A percentile compares a stretch with the other conserved stretches of the same genome.
phyloP scores from a whole-genome alignment of 2,329 filamentous ascomycete genomes.

The Aspergillus bombycis region DNA sequence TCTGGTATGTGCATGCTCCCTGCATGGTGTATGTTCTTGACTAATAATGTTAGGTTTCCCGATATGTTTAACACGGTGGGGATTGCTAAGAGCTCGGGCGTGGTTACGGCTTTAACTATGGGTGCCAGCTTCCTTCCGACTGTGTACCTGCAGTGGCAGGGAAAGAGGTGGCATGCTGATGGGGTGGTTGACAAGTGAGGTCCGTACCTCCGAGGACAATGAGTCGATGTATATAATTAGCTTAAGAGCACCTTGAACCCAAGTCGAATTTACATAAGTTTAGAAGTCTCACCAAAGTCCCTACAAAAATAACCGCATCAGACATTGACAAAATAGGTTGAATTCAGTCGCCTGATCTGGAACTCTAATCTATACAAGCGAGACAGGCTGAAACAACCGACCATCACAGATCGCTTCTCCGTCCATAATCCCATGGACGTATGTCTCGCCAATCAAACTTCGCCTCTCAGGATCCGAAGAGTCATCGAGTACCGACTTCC shows the following conservation, averaged over 20 bases:
- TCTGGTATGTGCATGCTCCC: slow-evolving; percentile 29
- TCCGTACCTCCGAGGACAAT: not conserved
- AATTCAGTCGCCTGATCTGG: no score
- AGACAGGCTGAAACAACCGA: not conserved
- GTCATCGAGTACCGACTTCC: not conserved
- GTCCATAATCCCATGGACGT: not conserved
- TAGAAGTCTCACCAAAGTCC: not conserved
- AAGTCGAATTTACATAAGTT: not conserved
- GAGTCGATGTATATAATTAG: not conserved
- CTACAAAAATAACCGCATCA: no score
- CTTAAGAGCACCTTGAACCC: not conserved
- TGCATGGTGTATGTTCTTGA: not conserved
- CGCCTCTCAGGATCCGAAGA: not conserved
- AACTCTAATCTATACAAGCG: not conserved
- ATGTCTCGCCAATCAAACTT: not conserved
- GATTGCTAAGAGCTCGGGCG: slow-evolving; percentile 31
- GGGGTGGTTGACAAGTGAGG: not conserved
- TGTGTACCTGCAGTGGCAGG: slow-evolving; percentile 29
- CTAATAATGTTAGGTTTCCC: slow-evolving; percentile 28
- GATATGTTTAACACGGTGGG: slow-evolving; percentile 38
- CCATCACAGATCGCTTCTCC: not conserved
- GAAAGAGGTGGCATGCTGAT: slow-evolving; percentile 39
- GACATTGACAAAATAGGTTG: no score
- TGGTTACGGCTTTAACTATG: slow-evolving; percentile 32
- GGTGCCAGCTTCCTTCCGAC: slow-evolving; percentile 35